A percentile compares a stretch with the other conserved stretches of the same genome.
phyloP scores from a whole-genome alignment of 225 moss, liverwort and hornwort species.

The Pleurozium schreberi region DNA sequence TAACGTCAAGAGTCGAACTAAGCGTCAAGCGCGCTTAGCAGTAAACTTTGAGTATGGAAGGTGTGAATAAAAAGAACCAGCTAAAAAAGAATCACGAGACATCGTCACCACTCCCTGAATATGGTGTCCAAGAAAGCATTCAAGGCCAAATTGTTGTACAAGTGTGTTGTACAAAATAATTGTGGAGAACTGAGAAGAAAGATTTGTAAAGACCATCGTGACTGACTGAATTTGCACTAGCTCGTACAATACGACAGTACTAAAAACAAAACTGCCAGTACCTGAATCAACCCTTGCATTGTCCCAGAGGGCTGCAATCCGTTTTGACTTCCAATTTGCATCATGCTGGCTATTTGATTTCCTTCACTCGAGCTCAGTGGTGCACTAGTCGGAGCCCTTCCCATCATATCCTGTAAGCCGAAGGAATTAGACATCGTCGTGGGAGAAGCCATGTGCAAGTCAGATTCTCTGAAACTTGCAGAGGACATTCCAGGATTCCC shows the following conservation, averaged over 20 bases:
- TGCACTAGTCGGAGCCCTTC: slow-evolving; percentile 42
- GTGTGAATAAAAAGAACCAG: neutral
- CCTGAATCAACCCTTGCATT: slow-evolving; percentile 39
- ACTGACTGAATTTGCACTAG: neutral
- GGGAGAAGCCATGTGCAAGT: slow-evolving; percentile 59
- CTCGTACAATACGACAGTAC: neutral
- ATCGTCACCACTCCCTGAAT: neutral
- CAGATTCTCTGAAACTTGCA: slow-evolving; percentile 56
- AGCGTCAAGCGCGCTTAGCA: neutral
- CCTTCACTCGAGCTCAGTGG: slow-evolving; percentile 42
- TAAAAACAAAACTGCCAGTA: neutral
- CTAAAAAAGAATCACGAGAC: neutral
- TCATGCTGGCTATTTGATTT: slow-evolving; percentile 50
- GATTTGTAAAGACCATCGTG: neutral
- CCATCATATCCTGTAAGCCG: slow-evolving; percentile 59
- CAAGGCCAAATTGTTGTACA: neutral
- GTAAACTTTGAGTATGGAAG: neutral
- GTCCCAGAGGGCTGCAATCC: slow-evolving; percentile 42
- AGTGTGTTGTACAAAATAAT: neutral
- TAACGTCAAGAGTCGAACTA: neutral
- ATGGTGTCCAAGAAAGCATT: neutral
- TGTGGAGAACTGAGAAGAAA: neutral
- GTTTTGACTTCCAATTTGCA: slow-evolving; percentile 42
- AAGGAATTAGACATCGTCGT: slow-evolving; percentile 57
- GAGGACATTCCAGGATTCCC: slow-evolving; percentile 38